Evolutionary conservation across 495 filamentous ascomycete genomes (phyloP).

Genomic region (Trichoderma parareesei): DNA sequence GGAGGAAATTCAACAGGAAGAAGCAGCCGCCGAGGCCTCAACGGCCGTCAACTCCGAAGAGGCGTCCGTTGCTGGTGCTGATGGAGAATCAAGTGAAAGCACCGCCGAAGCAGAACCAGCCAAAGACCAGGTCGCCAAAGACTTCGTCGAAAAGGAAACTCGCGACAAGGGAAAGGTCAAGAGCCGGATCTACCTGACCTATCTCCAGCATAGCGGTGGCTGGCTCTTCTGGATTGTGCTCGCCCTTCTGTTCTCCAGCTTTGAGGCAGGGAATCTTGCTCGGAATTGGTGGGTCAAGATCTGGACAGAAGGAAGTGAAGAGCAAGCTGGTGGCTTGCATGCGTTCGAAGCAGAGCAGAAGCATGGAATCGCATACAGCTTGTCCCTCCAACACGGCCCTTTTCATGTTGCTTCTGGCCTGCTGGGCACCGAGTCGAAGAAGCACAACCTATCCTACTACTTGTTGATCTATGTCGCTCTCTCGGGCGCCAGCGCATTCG

Average conservation of each 20-base stretch:
- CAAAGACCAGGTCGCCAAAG: slow-evolving; percentile 39
- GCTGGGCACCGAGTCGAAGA: slow-evolving; percentile 7
- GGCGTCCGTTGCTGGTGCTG: slow-evolving; percentile 15
- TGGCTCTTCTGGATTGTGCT: slow-evolving; percentile 52
- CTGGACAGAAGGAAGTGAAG: slow-evolving; percentile 45
- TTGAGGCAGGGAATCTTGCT: slow-evolving; percentile 17
- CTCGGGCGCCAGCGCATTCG: slow-evolving; percentile 45
- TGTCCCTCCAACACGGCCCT: slow-evolving; percentile 32
- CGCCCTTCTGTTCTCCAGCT: slow-evolving; percentile 41
- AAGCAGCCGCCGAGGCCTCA: slow-evolving; percentile 19
- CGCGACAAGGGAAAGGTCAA: slow-evolving; percentile 59
- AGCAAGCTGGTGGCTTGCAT: background rate
- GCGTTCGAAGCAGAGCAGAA: slow-evolving; percentile 18
- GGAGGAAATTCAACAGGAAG: slow-evolving; percentile 36
- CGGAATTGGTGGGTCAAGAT: slow-evolving; percentile 63
- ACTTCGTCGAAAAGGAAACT: slow-evolving; percentile 68
- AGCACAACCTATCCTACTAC: slow-evolving; percentile 47
- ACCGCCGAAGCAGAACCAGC: slow-evolving; percentile 23
- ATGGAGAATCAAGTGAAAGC: background rate
- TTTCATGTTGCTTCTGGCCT: slow-evolving; percentile 21
- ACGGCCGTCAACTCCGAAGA: slow-evolving; percentile 41
- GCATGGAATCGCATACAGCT: slow-evolving; percentile 23
- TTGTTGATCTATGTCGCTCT: slow-evolving; percentile 59
- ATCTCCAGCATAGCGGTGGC: slow-evolving; percentile 59
- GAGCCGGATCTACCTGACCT: slow-evolving; percentile 52